Evolutionary conservation across 2,329 filamentous ascomycete species (phyloP), one percentile per base, ranked within the genome.

Genomic region (Macrophomina tecta): DNA sequence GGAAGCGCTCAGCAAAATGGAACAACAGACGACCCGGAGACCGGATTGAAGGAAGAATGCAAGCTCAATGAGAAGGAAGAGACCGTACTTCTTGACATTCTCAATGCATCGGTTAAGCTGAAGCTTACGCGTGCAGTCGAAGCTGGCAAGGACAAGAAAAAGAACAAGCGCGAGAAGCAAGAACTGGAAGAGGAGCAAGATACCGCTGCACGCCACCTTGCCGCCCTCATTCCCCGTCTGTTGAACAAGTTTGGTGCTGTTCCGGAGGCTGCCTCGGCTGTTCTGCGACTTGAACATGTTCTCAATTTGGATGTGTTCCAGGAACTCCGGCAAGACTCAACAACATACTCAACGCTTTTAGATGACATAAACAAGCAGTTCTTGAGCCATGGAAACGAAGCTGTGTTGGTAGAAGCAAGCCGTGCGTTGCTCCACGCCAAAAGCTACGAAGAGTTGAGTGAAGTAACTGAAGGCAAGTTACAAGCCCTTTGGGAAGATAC

Each of bases 341-440:
- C 90, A 1, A 90, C 89, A 1, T 97, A 96, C 74, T 87, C 90
- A 6, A 88, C 90, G 28, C 82, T 98, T 36, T 83, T 99, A 1
- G 93, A 97, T 71, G 94, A 97, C 73, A 93, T 98, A 72, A 93
- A 92, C 77, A 93, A 92, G 67, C 95, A 99, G 73, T 98, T 99
- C 80, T 89, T 91, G 72, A 89, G 93, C n/a, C 95, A 99, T 75
- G 91, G 92, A 51, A 92, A 97, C 73, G 91, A 92, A 72, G 87
- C 87, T 65, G 94, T 98, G 18, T 84, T 99, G 53, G 88, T 89
- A 11, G 94, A 97, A 77, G 94, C 93, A 14, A 90, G 91, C 34
- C 85, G 89, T 28, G 92, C 94, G 5, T 87, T 99, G 45, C 81
- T 97, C 38, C 93, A 96, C 75, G 93, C 94, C 8, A 90, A 92